Percentiles rank a stretch among this genome's conserved stretches.
Conservation (phyloP, 2,329 filamentous ascomycete species). For the Alternaria tenuissima region DNA sequence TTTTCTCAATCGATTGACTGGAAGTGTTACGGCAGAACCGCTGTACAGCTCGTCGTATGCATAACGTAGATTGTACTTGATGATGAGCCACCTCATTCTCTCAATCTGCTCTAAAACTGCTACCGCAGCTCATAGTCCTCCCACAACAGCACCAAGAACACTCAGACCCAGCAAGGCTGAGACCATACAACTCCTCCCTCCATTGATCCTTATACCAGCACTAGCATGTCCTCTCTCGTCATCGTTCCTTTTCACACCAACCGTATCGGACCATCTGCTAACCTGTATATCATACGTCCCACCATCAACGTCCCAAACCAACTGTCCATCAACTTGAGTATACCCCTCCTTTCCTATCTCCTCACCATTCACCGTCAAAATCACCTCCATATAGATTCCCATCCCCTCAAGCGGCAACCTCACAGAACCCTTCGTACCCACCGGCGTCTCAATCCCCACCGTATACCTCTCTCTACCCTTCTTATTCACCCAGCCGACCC, state of each 20-base stretch:
- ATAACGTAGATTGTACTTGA: no score
- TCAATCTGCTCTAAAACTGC: neutral
- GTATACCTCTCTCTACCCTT: neutral
- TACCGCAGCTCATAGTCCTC: neutral
- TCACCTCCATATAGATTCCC: neutral
- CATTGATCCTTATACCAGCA: conserved; percentile 11
- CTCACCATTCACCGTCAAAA: no score
- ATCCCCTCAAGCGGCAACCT: neutral
- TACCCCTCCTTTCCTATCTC: no score
- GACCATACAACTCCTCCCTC: conserved; percentile 9
- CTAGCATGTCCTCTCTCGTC: conserved; percentile 15
- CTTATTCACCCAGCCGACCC: conserved; percentile 2
- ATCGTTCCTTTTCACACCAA: conserved; percentile 10
- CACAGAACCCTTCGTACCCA: neutral
- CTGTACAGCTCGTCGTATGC: no score
- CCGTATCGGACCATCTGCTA: neutral
- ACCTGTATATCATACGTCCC: no score
- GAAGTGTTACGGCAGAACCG: accelerated
- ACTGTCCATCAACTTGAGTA: no score
- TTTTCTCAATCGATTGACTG: no score
- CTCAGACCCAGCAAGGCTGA: conserved; percentile 17
- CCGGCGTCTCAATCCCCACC: neutral
- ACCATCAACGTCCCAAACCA: no score
- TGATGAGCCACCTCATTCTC: no score
- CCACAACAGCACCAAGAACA: conserved; percentile 14